Conservation (phyloP, 2,329 filamentous ascomycete genomes). For the Lasiodiplodia citricola region DNA sequence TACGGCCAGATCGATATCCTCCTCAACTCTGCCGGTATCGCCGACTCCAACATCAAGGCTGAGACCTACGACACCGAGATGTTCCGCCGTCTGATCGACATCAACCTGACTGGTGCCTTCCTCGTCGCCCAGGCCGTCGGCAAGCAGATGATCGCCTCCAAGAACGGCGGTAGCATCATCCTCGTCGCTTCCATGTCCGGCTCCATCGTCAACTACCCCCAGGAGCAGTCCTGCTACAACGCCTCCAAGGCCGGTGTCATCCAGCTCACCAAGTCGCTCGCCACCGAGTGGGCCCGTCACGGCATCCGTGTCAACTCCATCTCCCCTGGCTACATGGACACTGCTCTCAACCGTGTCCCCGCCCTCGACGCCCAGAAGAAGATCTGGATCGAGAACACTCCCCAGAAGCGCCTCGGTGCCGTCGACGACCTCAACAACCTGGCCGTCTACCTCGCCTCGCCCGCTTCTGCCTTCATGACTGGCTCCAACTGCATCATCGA, state of each 20-base stretch:
- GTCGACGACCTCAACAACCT: constrained; percentile 80
- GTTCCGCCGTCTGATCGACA: constrained; percentile 80
- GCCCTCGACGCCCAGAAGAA: constrained; percentile 81
- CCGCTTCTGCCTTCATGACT: constrained; percentile 77
- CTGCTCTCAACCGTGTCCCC: constrained; percentile 77
- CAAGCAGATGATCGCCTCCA: constrained; percentile 69
- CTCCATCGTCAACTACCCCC: constrained; percentile 57
- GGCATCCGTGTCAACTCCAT: constrained; percentile 84
- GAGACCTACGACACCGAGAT: constrained; percentile 77
- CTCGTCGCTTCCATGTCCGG: constrained; percentile 71
- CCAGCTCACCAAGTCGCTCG: constrained; percentile 79
- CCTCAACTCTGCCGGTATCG: constrained; percentile 81
- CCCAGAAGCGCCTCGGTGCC: constrained; percentile 72
- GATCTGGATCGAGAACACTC: constrained; percentile 77
- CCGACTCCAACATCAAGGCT: constrained; percentile 82
- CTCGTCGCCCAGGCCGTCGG: constrained; percentile 68
- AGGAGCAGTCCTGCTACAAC: constrained; percentile 84
- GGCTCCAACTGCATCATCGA: constrained; percentile 72
- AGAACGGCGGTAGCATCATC: constrained; percentile 74
- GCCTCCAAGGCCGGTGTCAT: constrained; percentile 82
- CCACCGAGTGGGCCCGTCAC: constrained; percentile 83
- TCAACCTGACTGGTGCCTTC: constrained; percentile 82
- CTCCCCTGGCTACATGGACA: constrained; percentile 87
- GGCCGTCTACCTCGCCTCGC: constrained; percentile 76
- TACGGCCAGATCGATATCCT: constrained; percentile 75